phyloP scores from a whole-genome alignment of 805 yeast genomes.

The Lipomyces yamanashiensis region DNA sequence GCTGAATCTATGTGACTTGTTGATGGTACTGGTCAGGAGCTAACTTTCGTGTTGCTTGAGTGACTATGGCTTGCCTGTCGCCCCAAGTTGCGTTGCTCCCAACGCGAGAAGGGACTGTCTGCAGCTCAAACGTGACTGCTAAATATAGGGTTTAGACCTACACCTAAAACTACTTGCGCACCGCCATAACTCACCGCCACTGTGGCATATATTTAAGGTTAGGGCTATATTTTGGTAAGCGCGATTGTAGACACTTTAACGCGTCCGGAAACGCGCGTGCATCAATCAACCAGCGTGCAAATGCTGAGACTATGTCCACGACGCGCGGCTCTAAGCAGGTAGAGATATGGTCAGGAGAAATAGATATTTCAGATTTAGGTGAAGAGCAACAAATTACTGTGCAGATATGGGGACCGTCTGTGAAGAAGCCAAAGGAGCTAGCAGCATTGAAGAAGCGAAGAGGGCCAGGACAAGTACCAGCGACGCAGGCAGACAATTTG shows the following conservation, averaged over 20 bases:
- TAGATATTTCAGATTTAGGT: background rate
- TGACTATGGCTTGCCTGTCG: background rate
- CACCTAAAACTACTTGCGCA: background rate
- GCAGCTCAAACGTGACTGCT: conserved; percentile 8
- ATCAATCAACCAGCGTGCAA: background rate
- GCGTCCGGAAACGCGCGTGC: background rate
- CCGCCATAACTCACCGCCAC: background rate
- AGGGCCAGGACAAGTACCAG: background rate
- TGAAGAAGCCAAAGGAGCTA: background rate
- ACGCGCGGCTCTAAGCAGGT: background rate
- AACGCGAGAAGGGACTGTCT: background rate
- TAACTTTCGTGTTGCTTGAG: background rate
- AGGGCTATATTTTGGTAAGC: background rate
- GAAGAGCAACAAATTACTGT: background rate
- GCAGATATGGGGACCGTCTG: conserved; percentile 6
- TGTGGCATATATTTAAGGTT: background rate
- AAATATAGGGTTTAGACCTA: conserved; percentile 8
- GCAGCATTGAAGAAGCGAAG: conserved; percentile 11
- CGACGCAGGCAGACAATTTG: background rate
- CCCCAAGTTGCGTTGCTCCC: conserved; percentile 5
- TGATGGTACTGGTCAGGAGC: background rate
- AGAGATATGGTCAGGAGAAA: conserved; percentile 8
- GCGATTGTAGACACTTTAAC: conserved; percentile 2
- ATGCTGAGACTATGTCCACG: background rate
- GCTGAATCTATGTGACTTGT: conserved; percentile 7